These are phyloP conservation scores for Candida sanyiensis DNA, from an alignment of 805 yeast genomes.

Conservation along the genomic window DNA sequence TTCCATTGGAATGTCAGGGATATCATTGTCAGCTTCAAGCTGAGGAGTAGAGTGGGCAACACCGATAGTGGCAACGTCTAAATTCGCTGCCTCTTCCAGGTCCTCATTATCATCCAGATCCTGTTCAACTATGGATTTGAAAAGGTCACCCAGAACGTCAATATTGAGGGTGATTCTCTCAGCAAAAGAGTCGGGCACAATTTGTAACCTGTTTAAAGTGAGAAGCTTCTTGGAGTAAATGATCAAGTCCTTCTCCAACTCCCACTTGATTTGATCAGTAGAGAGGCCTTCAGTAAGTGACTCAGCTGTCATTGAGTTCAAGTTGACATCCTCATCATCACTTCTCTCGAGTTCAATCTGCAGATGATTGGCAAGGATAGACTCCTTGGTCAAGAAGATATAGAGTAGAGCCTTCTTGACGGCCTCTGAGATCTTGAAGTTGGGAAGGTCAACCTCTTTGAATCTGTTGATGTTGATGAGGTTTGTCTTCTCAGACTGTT, in stretches of 20 bases:
- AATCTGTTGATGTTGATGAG: conserved; percentile 19
- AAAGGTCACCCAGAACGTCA: conserved; percentile 30
- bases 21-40: conserved; percentile 6
- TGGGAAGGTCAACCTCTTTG: conserved; percentile 18
- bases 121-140: conserved; percentile 9
- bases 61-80: no score
- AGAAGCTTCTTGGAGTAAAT: conserved; percentile 36
- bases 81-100: conserved; percentile 5
- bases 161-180: conserved; percentile 35
- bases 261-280: conserved; percentile 28
- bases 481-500: conserved; percentile 29
- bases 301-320: conserved; percentile 17
- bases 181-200: conserved; percentile 24
- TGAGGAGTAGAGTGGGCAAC: no score
- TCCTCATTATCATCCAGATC: conserved; percentile 6
- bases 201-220: conserved; percentile 30
- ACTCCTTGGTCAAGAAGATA: conserved; percentile 46
- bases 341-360: conserved; percentile 41
- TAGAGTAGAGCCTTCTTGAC: conserved; percentile 32
- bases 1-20: conserved; percentile 16
- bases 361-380: conserved; percentile 34
- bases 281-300: conserved; percentile 11
- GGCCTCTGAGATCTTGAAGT: conserved; percentile 25
- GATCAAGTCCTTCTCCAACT: conserved; percentile 36
- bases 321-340: conserved; percentile 46